Evolutionary conservation across 257 asterid species (phyloP), one percentile per base, ranked within the genome.

Genomic region (Gentiana straminea): DNA sequence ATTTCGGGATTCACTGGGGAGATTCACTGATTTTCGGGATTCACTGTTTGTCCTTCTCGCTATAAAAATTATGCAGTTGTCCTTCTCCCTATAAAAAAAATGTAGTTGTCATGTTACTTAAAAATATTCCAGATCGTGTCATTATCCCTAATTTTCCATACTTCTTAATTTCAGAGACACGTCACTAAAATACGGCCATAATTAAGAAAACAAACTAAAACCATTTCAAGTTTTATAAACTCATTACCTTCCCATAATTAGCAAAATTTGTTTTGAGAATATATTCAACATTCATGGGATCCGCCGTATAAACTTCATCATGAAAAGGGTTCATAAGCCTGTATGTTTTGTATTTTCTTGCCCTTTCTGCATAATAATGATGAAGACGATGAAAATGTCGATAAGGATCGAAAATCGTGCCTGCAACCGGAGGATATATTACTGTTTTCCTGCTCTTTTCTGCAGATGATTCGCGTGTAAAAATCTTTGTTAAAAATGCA

Each of bases 231-330:
- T 52, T 57, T 15, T 15, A 37, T 12, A 12, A 10, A 38, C 1
- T 35, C 60, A 9, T 36, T 58, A 82, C 94, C 90, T 80, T 79
- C 48, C 91, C 84, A 33, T 77, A 84, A 64, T 82, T 82, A 0
- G 73, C 33, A 36, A 84, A 82, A 38, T 82, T 84, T 0, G 88
- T 73, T 52, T 84, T 82, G 67, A 82, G 89, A 52, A 84, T 68
- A 55, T 81, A 73, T 73, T 81, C 94, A 8, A 84, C 67, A 32
- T 68, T 81, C 1, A 71, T 84, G 13, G 86, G 90, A 58, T 84
- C 90, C 1, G 79, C 76, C 49, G 94, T 84, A 77, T 35, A 84
- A 35, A 81, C 65, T 10, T 41, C 82, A 41, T 51, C 50, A 54
- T 70, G 69, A 57, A 66, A 75, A 6, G 62, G 77, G 45, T 72